phyloP scores from a whole-genome alignment of 2,329 filamentous ascomycete species.

The Bimuria novae-zelandiae region DNA sequence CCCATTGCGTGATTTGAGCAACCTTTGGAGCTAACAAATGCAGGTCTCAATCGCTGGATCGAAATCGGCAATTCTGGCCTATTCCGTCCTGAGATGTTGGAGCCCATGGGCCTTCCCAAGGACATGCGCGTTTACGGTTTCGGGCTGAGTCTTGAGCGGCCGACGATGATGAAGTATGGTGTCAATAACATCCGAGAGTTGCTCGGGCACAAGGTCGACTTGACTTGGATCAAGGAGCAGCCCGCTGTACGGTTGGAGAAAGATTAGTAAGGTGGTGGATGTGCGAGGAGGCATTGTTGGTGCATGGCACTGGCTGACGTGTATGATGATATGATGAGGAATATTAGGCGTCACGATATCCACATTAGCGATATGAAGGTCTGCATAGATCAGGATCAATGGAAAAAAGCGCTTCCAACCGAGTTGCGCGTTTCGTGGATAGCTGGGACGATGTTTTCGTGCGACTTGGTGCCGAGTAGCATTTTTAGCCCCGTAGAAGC shows the following conservation, averaged over 20 bases:
- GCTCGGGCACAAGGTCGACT: constrained; percentile 92
- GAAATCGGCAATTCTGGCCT: constrained; percentile 98
- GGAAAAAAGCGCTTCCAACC: no score
- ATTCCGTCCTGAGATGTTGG: constrained; percentile 98
- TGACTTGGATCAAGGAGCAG: constrained; percentile 90
- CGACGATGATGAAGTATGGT: constrained; percentile 94
- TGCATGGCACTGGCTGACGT: neutral
- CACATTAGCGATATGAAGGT: no score
- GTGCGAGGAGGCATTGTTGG: neutral
- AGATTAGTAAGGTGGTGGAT: no score
- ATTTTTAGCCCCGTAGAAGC: no score
- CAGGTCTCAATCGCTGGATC: constrained; percentile 61
- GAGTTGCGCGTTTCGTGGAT: no score
- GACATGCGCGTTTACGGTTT: constrained; percentile 94
- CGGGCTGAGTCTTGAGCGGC: constrained; percentile 87
- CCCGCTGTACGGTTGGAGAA: constrained; percentile 89
- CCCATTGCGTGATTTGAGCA: no score
- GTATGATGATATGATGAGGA: constrained; percentile 8
- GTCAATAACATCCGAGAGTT: constrained; percentile 86
- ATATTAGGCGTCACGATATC: constrained; percentile 1
- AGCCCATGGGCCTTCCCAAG: constrained; percentile 89
- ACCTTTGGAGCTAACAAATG: neutral
- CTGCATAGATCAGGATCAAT: no score
- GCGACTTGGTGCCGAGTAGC: no score
- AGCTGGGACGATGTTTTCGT: no score